phyloP scores from a whole-genome alignment of 257 asterid species.

The Marsdenia floribunda region DNA sequence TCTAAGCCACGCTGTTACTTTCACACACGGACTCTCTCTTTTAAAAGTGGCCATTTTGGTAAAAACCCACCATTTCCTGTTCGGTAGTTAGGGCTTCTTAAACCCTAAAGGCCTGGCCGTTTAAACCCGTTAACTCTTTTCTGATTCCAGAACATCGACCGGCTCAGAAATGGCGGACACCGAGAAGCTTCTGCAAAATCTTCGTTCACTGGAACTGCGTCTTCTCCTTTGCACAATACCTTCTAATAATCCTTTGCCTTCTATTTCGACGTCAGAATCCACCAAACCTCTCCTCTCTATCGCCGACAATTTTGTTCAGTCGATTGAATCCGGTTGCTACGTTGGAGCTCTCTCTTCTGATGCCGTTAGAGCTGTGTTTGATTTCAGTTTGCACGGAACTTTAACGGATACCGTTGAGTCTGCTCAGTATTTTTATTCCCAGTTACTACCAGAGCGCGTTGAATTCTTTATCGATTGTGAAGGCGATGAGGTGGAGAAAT shows the following conservation, averaged over 20 bases:
- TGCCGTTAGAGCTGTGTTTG: slow-evolving; percentile 42
- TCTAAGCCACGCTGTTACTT: too few relatives aligned
- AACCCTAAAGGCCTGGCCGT: not conserved
- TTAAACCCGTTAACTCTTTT: not conserved
- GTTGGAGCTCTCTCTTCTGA: slow-evolving; percentile 50
- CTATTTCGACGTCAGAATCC: slow-evolving; percentile 25
- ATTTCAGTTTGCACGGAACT: slow-evolving; percentile 20
- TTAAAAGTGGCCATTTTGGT: too few relatives aligned
- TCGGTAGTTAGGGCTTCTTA: too few relatives aligned
- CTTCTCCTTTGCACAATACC: slow-evolving; percentile 80
- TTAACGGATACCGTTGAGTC: slow-evolving; percentile 39
- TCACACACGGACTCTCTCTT: too few relatives aligned
- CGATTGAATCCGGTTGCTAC: slow-evolving; percentile 69
- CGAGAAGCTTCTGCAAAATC: not conserved
- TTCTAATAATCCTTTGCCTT: slow-evolving; percentile 28
- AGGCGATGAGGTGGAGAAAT: slow-evolving; percentile 22
- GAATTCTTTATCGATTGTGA: slow-evolving; percentile 32
- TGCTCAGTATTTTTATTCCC: slow-evolving; percentile 53
- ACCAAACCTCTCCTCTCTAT: slow-evolving; percentile 30
- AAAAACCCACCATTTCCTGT: too few relatives aligned
- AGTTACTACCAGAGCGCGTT: slow-evolving; percentile 48
- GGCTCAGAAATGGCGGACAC: not conserved
- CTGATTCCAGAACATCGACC: not conserved
- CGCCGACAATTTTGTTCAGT: slow-evolving; percentile 37
- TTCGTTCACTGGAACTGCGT: slow-evolving; percentile 79